Evolutionary conservation across 768 basidiomycete species (phyloP), one percentile per base, ranked within the genome.

Genomic region (Macrocybe gigantea): DNA sequence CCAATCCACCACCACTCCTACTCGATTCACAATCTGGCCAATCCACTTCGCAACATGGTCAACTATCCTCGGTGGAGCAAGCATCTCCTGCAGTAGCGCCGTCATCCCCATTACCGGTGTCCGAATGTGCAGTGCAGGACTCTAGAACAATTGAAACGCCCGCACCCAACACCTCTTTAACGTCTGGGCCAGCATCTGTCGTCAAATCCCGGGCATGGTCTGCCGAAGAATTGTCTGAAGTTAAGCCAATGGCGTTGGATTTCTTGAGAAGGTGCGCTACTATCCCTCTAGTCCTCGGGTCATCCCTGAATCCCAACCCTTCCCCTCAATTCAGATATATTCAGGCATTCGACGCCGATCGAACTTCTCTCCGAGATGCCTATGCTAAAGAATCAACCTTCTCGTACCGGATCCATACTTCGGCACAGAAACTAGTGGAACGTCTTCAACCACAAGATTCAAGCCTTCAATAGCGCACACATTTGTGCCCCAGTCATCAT

Each of bases 361-460:
- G 59, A 0, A 47, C 55, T 2, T 51, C 47, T 14, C 59, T 68
- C 22, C 41, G 38, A 32, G 46, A 34, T 40, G 64, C 63, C 10
- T 68, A 66, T 38, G 53, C 63, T 3, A 53, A 57, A 12, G 46
- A 62, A 29, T 63, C 66, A 1, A 38, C 59, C 7, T 60, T 68
- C 44, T 63, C 65, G 12, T 60, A 45, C 22, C 51, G 47, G 10
- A 51, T 44, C n/a, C 45, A 38, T 44, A 49, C 38, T 44, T 41
- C 52, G 41, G 50, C 53, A 30, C 48, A 32, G 10, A 22, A 22
- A 22, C 2, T 4, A 22, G 22, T 22, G 22, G 22, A 22, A 22
- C 22, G 22, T 22, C 22, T 22, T 22, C 22, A 22, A 22, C 22
- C 4, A 22, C 22, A 22, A 22, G 22, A 22, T 22, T 22, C 22